Evolutionary conservation across 2,329 filamentous ascomycete species (phyloP).

Genomic region (Diaporthe sp.): DNA sequence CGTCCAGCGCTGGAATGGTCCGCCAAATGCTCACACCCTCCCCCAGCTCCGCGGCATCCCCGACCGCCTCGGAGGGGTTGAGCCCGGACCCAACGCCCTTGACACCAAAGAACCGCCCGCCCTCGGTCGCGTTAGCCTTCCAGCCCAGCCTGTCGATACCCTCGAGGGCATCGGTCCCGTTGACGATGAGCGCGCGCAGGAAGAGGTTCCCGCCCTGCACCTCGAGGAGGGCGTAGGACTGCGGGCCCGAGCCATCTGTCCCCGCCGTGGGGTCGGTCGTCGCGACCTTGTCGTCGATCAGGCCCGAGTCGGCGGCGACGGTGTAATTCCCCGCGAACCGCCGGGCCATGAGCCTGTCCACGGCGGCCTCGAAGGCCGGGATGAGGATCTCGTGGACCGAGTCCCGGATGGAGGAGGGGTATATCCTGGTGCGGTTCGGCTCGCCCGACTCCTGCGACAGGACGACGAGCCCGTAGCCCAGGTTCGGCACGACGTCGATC

Average conservation of each 20-base stretch:
- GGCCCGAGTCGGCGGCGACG: neutral
- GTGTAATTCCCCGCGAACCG: constrained; percentile 13
- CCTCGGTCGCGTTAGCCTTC: neutral
- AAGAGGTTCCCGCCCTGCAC: neutral
- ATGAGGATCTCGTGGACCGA: constrained; percentile 8
- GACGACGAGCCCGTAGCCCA: neutral
- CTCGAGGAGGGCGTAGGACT: constrained; percentile 3
- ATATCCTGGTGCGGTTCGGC: neutral
- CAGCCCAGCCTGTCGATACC: constrained; percentile 7
- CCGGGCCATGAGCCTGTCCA: neutral
- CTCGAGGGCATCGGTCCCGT: constrained; percentile 21
- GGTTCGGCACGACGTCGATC: constrained; percentile 11
- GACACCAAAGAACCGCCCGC: neutral
- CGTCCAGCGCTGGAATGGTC: neutral
- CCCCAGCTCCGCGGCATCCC: neutral
- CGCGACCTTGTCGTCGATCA: neutral
- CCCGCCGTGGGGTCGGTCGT: fast-evolving
- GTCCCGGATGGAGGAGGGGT: neutral
- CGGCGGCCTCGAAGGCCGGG: neutral
- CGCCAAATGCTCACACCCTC: neutral
- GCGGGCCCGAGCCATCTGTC: neutral
- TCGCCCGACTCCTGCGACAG: constrained; percentile 4
- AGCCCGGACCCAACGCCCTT: neutral
- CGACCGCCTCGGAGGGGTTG: neutral
- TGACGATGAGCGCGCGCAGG: constrained; percentile 3